Conservation (phyloP, 768 basidiomycete genomes). For the Ramaria rubella region DNA sequence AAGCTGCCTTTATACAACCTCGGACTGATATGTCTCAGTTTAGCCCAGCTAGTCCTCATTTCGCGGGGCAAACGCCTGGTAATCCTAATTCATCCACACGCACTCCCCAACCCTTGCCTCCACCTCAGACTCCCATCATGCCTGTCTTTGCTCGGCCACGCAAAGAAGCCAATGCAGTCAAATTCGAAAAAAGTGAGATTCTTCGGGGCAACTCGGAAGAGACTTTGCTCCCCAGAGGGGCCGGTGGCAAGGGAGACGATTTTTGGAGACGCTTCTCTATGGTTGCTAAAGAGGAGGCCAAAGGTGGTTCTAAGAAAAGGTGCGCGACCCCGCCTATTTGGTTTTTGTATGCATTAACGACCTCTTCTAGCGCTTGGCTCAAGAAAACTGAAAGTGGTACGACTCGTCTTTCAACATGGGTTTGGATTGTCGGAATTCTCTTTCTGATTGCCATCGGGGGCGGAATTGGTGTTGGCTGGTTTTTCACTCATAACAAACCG, state of each 20-base stretch:
- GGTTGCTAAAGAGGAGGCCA: slow-evolving; percentile 62
- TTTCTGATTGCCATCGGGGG: slow-evolving; percentile 51
- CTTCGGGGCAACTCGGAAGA: slow-evolving; percentile 66
- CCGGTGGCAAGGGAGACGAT: slow-evolving; percentile 68
- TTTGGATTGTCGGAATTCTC: slow-evolving; percentile 61
- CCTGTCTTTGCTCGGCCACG: slow-evolving; percentile 70
- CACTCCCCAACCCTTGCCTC: slow-evolving; percentile 66
- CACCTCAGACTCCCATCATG: slow-evolving; percentile 71
- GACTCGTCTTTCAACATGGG: slow-evolving; percentile 53
- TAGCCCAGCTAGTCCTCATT: neutral
- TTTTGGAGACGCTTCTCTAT: slow-evolving; percentile 86
- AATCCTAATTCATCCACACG: slow-evolving; percentile 32
- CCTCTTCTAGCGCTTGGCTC: slow-evolving; percentile 52
- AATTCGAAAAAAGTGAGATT: slow-evolving; percentile 46
- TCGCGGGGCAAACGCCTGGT: neutral
- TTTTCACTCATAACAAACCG: slow-evolving; percentile 44
- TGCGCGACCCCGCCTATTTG: slow-evolving; percentile 13
- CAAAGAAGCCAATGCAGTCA: slow-evolving; percentile 35
- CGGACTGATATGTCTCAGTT: neutral
- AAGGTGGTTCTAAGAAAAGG: slow-evolving; percentile 42
- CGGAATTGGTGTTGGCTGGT: slow-evolving; percentile 56
- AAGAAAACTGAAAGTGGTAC: slow-evolving; percentile 50
- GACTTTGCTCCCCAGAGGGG: slow-evolving; percentile 52
- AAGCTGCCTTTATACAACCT: slow-evolving; percentile 12
- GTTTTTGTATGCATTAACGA: neutral